These are phyloP conservation scores for Phytopythium oedochilum DNA, from an alignment of 352 stramenopile genomes.

Conservation along the genomic window DNA sequence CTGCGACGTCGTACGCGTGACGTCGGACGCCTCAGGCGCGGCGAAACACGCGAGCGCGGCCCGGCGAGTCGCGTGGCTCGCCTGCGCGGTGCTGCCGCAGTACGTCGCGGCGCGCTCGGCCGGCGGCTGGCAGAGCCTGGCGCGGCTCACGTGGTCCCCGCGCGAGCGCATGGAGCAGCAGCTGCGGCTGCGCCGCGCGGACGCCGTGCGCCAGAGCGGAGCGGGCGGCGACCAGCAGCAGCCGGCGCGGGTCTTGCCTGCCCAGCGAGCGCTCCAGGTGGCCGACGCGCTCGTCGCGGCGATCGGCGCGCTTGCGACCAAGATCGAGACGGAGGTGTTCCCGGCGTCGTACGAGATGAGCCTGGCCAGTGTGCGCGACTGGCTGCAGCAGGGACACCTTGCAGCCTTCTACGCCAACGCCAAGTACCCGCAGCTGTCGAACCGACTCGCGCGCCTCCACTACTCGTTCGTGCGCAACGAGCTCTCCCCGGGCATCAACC, in stretches of 20 bases:
- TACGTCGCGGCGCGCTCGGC: constrained; percentile 67
- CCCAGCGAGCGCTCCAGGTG: constrained; percentile 17
- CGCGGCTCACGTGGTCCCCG: constrained; percentile 52
- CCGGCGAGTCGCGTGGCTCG: constrained; percentile 56
- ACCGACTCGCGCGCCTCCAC: constrained; percentile 60
- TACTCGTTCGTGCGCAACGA: constrained; percentile 79
- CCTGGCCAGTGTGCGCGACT: constrained; percentile 37
- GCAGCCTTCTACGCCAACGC: constrained; percentile 75
- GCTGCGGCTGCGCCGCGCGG: constrained; percentile 39
- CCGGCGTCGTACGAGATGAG: constrained; percentile 60
- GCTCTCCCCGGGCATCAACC: constrained; percentile 43
- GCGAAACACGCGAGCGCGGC: constrained; percentile 28
- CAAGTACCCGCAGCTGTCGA: constrained; percentile 65
- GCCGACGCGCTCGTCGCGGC: constrained; percentile 41
- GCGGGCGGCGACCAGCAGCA: neutral
- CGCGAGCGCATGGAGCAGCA: constrained; percentile 82
- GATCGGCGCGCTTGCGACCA: constrained; percentile 28
- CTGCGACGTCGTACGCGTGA: constrained; percentile 76
- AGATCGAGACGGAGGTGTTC: constrained; percentile 42
- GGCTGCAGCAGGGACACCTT: constrained; percentile 51
- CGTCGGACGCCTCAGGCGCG: constrained; percentile 2
- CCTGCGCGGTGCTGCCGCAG: constrained; percentile 38
- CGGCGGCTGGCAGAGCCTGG: constrained; percentile 66
- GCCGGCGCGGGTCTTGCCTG: constrained; percentile 2
- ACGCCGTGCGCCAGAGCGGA: neutral